phyloP scores from a whole-genome alignment of 75 land plant genomes.

The Pinus albicaulis region DNA sequence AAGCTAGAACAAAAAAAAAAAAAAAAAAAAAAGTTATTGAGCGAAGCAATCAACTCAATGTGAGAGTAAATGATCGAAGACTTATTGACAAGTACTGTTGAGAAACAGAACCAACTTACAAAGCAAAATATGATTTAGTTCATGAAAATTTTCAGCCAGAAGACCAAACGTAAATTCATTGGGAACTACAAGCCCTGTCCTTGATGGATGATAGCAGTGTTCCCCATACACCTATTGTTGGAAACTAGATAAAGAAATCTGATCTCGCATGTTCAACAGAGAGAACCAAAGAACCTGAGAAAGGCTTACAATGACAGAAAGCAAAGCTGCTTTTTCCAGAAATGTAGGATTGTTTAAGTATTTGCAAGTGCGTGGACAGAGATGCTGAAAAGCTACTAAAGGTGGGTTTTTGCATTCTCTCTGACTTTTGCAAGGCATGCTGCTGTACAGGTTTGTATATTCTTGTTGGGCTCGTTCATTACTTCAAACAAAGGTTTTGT shows the following conservation, averaged over 20 bases:
- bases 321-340: conserved; percentile 33
- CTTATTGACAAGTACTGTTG: conserved; percentile 7
- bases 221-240: neutral
- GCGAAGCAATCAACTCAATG: too few species aligned
- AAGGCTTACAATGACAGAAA: conserved; percentile 30
- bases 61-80: too few species aligned
- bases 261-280: neutral
- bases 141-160: neutral
- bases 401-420: conserved; percentile 24
- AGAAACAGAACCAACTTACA: neutral
- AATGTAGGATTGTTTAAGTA: conserved; percentile 23
- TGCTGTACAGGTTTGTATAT: conserved; percentile 28
- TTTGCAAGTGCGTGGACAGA: conserved; percentile 28
- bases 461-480: conserved; percentile 29
- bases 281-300: conserved; percentile 24
- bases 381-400: conserved; percentile 15
- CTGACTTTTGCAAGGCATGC: conserved; percentile 31
- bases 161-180: neutral
- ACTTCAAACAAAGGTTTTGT: conserved; percentile 38
- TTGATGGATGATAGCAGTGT: neutral
- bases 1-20: too few species aligned
- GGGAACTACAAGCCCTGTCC: neutral
- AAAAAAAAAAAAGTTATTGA: too few species aligned
- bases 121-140: neutral
- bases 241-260: neutral